A percentile compares a stretch with the other conserved stretches of the same genome.
phyloP scores from a whole-genome alignment of 2,329 filamentous ascomycete genomes.

The Phialemonium atrogriseum region DNA sequence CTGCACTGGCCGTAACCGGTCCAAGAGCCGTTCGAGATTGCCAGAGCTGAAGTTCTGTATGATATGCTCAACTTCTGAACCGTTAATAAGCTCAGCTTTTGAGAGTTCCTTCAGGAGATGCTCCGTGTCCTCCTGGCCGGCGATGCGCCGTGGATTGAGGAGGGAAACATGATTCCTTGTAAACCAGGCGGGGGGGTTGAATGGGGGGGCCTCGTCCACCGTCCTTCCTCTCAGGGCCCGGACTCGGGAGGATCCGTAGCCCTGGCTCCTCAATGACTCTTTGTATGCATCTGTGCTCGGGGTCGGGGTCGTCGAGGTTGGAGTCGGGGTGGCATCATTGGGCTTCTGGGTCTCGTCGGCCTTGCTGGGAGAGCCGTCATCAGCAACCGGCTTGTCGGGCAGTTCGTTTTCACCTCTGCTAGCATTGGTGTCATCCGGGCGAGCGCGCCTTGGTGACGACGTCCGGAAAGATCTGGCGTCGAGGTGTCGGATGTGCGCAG shows the following conservation, averaged over 20 bases:
- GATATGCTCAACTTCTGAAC: too few species aligned
- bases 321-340: neutral
- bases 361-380: neutral
- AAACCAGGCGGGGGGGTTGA: neutral
- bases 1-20: too few species aligned
- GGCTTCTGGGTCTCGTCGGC: constrained; percentile 1
- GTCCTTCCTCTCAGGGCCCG: constrained; percentile 1
- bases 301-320: neutral
- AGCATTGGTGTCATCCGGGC: neutral
- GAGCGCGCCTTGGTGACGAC: neutral
- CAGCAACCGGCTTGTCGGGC: neutral
- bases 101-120: neutral
- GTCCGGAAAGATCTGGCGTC: neutral
- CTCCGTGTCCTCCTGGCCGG: neutral
- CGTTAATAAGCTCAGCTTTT: too few species aligned
- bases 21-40: too few species aligned
- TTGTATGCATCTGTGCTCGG: constrained; percentile 1
- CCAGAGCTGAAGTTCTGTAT: too few species aligned
- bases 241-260: neutral
- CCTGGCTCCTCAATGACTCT: constrained; percentile 1
- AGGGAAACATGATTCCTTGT: constrained; percentile 1
- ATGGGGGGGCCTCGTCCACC: neutral
- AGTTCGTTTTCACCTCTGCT: neutral
- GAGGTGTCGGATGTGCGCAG: neutral
- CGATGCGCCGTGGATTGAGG: neutral